These are phyloP conservation scores for Beauveria varroae DNA, from an alignment of 2,329 filamentous ascomycete genomes.

Conservation along the genomic window DNA sequence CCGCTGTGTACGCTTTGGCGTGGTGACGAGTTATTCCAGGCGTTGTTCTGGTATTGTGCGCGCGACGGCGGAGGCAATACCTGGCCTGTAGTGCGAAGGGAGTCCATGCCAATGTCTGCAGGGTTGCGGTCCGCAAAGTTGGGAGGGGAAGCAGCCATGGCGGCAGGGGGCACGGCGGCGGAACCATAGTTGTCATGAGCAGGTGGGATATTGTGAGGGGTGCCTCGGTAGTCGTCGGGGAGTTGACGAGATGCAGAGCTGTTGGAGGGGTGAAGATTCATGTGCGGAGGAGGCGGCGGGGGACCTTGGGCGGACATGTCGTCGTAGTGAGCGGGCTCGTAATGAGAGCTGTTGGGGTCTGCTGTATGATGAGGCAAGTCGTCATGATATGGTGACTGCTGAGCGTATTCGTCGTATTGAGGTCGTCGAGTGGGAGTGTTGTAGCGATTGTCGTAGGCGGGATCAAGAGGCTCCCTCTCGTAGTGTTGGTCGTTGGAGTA, in stretches of 20 bases:
- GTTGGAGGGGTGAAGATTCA: constrained; percentile 17
- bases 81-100: constrained; percentile 38
- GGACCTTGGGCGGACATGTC: background rate
- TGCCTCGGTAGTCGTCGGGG: constrained; percentile 17
- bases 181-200: constrained; percentile 59
- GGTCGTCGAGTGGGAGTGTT: constrained; percentile 4
- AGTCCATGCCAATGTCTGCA: constrained; percentile 52
- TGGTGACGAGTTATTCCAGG: background rate
- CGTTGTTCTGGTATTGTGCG: constrained; percentile 17
- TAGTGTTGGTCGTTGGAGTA: constrained; percentile 24
- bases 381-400: constrained; percentile 22
- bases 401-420: constrained; percentile 1
- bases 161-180: constrained; percentile 45
- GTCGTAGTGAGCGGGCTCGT: constrained; percentile 7
- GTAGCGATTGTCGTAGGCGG: constrained; percentile 12
- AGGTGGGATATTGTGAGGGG: constrained; percentile 42
- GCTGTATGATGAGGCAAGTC: constrained; percentile 11
- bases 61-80: constrained; percentile 31
- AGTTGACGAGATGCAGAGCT: constrained; percentile 15
- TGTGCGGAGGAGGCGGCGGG: constrained; percentile 16
- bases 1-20: constrained; percentile 10
- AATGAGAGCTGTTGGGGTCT: constrained; percentile 2
- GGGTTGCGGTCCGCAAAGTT: constrained; percentile 57
- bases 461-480: constrained; percentile 30
- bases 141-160: constrained; percentile 60